Evolutionary conservation across 305 asterid genomes (phyloP).

Genomic region (Fraxinus latifolia): DNA sequence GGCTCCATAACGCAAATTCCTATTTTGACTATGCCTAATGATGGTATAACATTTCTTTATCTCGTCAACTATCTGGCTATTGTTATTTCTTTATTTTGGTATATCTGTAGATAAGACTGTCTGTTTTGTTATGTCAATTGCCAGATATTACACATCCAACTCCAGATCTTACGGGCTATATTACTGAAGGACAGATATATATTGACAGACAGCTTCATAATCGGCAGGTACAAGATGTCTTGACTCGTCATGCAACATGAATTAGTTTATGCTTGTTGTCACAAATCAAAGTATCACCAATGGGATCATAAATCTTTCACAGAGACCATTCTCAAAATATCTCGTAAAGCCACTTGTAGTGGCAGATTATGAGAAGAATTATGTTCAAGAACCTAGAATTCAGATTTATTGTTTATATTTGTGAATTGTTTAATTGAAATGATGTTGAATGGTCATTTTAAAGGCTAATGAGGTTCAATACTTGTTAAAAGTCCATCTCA

Average conservation of each 20-base stretch:
- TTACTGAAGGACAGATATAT: conserved; percentile 96
- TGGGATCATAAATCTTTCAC: neutral
- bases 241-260: neutral
- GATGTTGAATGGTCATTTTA: neutral
- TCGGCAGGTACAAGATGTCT: conserved; percentile 63
- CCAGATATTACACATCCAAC: conserved; percentile 98
- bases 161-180: conserved; percentile 97
- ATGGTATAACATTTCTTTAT: conserved; percentile 42
- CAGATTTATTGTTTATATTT: neutral
- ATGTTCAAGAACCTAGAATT: neutral
- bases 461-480: neutral
- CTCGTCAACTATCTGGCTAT: conserved; percentile 1
- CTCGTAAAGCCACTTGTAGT: neutral
- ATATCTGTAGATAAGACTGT: conserved; percentile 12
- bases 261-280: neutral
- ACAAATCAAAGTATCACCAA: neutral
- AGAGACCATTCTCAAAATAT: neutral
- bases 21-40: conserved; percentile 91
- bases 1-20: conserved; percentile 70
- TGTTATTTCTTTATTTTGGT: conserved; percentile 7
- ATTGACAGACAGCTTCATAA: conserved; percentile 92
- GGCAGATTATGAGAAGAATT: neutral
- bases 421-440: neutral
- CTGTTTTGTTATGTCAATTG: conserved; percentile 24
- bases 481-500: neutral